Base-by-base conservation (phyloP, 352 stramenopile species). In the Pythium rhizo-oryzae region DNA sequence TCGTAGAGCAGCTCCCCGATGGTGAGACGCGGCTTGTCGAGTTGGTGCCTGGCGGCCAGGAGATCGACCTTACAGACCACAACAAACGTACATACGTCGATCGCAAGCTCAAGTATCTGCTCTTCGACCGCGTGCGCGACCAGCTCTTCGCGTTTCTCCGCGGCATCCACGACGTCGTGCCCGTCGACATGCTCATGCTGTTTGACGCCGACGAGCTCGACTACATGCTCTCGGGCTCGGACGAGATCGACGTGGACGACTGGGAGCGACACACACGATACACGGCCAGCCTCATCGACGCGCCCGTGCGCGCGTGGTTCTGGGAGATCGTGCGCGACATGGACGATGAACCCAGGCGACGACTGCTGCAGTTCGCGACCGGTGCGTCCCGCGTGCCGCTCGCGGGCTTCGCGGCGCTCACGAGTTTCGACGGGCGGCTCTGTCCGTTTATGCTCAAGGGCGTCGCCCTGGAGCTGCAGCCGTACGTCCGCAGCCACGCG, bases 151-250 rank as follows among this genome's bases (percentile, higher is more conserved):
- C 77, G 3, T 87, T 90, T 50, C 66, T 99, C 28, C 92, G 87
- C 54, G 97, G 97, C 24, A 89, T 99, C 56, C 99, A 98, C 76
- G 93, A 99, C 59, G 90, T 99, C 19, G 90, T 99, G 63, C 97
- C 97, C 2, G 87, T 92, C 35, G 82, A 97, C 21, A 81, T 98
- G 51, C 70, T 99, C 30, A 90, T 97, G 54, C 78, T 98, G 1
- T 99, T 99, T 78, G 96, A 99, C 72, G 97, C 96, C 47, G 96
- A 99, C 78, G 97, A 99, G 78, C 82, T 99, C 8, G 97, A 99
- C 71, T 86, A 99, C 59, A 62, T 99, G 28, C 86, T 99, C 62
- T 99, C 94, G 57, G 97, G 97, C 18, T 84, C 98, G 39, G 94
- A 97, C 8, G 85, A 94, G 74, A 98, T 99, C 68, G 91, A 99